Evolutionary conservation across 805 yeast species (phyloP), one percentile per base, ranked within the genome.

Genomic region (Nakazawaea siamensis): DNA sequence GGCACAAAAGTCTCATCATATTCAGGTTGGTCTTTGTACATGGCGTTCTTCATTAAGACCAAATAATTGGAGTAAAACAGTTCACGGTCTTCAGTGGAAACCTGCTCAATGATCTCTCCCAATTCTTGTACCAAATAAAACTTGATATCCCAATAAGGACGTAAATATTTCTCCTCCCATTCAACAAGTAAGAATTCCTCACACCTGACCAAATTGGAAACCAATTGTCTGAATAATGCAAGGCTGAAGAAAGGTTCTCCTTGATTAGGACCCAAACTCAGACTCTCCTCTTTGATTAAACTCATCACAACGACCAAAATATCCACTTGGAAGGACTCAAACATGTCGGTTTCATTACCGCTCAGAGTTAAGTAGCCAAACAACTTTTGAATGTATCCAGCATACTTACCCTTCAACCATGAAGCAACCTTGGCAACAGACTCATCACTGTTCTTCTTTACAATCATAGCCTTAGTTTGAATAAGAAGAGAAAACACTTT

Each of bases 91-190:
- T 40, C 41, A 3, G 28, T 24, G 3, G 29, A 26, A 7, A 34
- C 35, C 39, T 51, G 45, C 10, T 52, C 57, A 12, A 44, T 41
- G 2, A 31, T 17, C 5, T 18, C 16, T 13, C 7, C 13, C 14
- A 55, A 31, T 44, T 70, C 76, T 25, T 66, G 60, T 49, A 80
- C 75, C 44, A 84, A 79, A 49, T 78, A 82, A 50, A 64, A 85
- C 46, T 87, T 84, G 38, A 90, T 57, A 52, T 90, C 98, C 64
- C 83, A 83, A 53, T 70, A 73, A 45, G 66, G 65, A 20, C 49
- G 48, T 48, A 78, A 78, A 41, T 70, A 76, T 18, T 60, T 61
- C 16, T 67, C 74, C 19, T 64, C 47, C 48, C 82, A 83, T 50
- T 80, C 85, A 33, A 64, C 52, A 12, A 74, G 40, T 10, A 70